phyloP scores from a whole-genome alignment of 768 basidiomycete genomes.

The Mycena rosella region DNA sequence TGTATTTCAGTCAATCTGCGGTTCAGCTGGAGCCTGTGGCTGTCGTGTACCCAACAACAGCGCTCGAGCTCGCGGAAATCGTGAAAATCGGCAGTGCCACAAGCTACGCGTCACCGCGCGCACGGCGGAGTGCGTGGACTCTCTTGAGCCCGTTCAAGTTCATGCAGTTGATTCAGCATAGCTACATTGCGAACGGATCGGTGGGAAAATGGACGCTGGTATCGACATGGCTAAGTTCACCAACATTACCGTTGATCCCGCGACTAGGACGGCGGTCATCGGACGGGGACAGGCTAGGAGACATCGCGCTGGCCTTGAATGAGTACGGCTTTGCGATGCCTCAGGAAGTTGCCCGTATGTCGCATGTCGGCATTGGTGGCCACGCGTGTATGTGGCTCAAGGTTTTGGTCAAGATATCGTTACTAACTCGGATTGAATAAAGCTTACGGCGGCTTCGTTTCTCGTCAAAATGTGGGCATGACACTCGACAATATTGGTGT shows the following conservation, averaged over 20 bases:
- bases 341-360: conserved; percentile 61
- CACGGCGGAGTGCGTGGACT: conserved; percentile 40
- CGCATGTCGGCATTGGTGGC: conserved; percentile 61
- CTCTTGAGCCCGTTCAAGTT: background rate
- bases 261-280: conserved; percentile 49
- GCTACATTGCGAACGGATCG: conserved; percentile 60
- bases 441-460: conserved; percentile 52
- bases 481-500: conserved; percentile 50
- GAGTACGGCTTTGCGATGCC: conserved; percentile 52
- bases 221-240: conserved; percentile 56
- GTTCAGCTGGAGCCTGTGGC: conserved; percentile 39
- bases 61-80: conserved; percentile 35
- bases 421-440: conserved; percentile 1
- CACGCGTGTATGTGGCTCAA: conserved; percentile 50
- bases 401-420: background rate
- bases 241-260: conserved; percentile 46
- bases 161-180: conserved; percentile 46
- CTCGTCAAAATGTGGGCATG: conserved; percentile 52
- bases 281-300: conserved; percentile 55
- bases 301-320: conserved; percentile 53
- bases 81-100: conserved; percentile 37
- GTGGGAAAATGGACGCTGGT: conserved; percentile 55
- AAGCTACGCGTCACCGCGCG: conserved; percentile 38
- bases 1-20: conserved; percentile 38
- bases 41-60: conserved; percentile 36